Evolutionary conservation across 371 early-diverging fungal genomes (phyloP).

Genomic region (Batkoa obscura): DNA sequence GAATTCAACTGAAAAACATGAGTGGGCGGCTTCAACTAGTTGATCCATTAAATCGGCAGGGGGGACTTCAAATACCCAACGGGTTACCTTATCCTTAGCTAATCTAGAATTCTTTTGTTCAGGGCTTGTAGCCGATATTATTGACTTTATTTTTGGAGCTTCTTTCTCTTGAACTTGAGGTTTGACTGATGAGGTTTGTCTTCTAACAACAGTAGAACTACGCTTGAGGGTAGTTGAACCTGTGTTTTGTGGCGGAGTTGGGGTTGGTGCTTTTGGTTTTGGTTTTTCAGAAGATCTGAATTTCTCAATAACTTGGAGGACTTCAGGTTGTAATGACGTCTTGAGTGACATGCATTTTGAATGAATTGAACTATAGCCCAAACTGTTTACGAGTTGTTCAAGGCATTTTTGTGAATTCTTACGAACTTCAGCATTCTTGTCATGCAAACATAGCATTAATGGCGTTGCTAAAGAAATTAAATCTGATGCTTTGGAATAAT

Average conservation of each 20-base stretch:
- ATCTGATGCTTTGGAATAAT: constrained; percentile 23
- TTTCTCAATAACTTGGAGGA: constrained; percentile 47
- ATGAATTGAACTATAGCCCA: constrained; percentile 36
- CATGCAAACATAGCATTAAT: constrained; percentile 60
- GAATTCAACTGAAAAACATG: constrained; percentile 33
- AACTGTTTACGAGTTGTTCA: constrained; percentile 29
- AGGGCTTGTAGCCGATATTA: constrained; percentile 38
- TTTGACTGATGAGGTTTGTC: too few relatives aligned
- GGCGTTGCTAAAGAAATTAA: constrained; percentile 40
- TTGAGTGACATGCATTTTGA: constrained; percentile 37
- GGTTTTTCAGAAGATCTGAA: constrained; percentile 9
- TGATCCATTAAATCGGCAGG: constrained; percentile 46
- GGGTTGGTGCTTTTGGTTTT: background rate
- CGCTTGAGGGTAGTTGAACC: background rate
- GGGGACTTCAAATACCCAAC: constrained; percentile 59
- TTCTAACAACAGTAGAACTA: too few relatives aligned
- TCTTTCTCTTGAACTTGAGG: background rate
- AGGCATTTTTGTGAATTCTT: constrained; percentile 57
- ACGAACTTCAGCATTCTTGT: constrained; percentile 73
- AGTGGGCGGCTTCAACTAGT: constrained; percentile 32
- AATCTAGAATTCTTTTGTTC: constrained; percentile 49
- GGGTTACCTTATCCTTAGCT: constrained; percentile 35
- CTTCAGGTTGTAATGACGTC: constrained; percentile 36
- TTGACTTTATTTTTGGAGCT: constrained; percentile 9
- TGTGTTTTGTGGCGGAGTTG: too few relatives aligned